A percentile compares a stretch with the other conserved stretches of the same genome.
phyloP scores from a whole-genome alignment of 305 asterid genomes.

The Plantago coronopus region DNA sequence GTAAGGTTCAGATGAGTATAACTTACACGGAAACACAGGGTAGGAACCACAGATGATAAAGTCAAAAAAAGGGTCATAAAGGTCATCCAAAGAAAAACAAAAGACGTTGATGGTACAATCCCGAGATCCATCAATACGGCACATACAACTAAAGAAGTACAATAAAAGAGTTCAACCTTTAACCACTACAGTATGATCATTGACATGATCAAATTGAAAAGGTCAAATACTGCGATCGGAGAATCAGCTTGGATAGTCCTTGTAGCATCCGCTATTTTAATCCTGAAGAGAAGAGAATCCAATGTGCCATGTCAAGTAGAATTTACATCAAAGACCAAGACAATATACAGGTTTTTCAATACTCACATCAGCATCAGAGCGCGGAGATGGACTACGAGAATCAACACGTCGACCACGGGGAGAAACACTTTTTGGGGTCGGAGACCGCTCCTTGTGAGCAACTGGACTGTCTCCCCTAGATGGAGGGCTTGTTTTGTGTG shows the following conservation, averaged over 20 bases:
- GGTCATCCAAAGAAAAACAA: conserved; percentile 24
- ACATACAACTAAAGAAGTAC: conserved; percentile 33
- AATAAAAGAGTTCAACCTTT: conserved; percentile 53
- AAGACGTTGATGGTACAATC: conserved; percentile 21
- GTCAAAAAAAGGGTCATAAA: conserved; percentile 15
- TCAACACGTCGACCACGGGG: conserved; percentile 55
- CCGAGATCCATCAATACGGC: conserved; percentile 23
- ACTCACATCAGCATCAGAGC: conserved; percentile 77
- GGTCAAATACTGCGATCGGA: conserved; percentile 20
- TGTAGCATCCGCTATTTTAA: conserved; percentile 18
- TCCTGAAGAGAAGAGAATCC: not conserved
- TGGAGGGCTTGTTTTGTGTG: conserved; percentile 42
- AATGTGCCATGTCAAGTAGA: conserved; percentile 4
- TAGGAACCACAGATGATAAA: not conserved
- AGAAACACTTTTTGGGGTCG: conserved; percentile 66
- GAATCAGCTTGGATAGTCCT: conserved; percentile 9
- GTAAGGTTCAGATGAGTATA: conserved; percentile 40
- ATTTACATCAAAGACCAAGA: conserved; percentile 2
- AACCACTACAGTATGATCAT: conserved; percentile 45
- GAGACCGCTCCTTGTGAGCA: conserved; percentile 46
- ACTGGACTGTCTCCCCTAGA: conserved; percentile 63
- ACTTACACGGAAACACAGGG: conserved; percentile 14
- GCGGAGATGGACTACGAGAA: conserved; percentile 74
- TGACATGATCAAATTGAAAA: conserved; percentile 30
- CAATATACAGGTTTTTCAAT: not conserved